These are phyloP conservation scores for Alternaria consortialis DNA, from an alignment of 2,329 filamentous ascomycete genomes.

Conservation along the genomic window DNA sequence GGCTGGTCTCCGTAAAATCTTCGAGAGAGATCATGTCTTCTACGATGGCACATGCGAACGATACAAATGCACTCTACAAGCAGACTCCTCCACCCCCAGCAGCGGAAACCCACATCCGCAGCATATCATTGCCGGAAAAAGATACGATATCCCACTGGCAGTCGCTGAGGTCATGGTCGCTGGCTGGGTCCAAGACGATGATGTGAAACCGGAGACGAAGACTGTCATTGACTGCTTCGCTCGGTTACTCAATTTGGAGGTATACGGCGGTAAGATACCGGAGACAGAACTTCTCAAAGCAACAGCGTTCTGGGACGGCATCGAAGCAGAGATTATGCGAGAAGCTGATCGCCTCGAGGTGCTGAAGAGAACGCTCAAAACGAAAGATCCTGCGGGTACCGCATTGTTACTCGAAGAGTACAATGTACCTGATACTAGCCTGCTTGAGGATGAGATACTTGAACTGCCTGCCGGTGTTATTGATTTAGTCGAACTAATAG, in stretches of 20 bases:
- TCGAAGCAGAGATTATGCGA: constrained; percentile 32
- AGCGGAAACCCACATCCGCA: not conserved
- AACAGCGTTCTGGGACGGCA: constrained; percentile 27
- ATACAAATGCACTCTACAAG: not conserved
- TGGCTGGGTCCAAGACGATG: constrained; percentile 34
- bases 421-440: constrained; percentile 32
- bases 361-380: constrained; percentile 34
- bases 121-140: not conserved
- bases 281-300: constrained; percentile 27
- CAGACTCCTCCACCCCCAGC: not conserved
- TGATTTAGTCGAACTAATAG: constrained; percentile 36
- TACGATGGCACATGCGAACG: not conserved
- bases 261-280: constrained; percentile 12
- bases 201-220: constrained; percentile 20
- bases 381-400: constrained; percentile 39
- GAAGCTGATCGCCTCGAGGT: constrained; percentile 36
- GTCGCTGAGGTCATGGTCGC: constrained; percentile 39
- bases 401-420: constrained; percentile 33
- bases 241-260: constrained; percentile 27
- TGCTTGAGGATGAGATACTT: constrained; percentile 41
- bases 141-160: constrained; percentile 17
- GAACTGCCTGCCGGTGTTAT: constrained; percentile 32
- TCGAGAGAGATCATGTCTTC: not conserved
- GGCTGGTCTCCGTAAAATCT: not conserved
- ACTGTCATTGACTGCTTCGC: constrained; percentile 31